Evolutionary conservation across 1,139 yeast species (phyloP), one percentile per base, ranked within the genome.

Genomic region (Suhomyces bokatorum): DNA sequence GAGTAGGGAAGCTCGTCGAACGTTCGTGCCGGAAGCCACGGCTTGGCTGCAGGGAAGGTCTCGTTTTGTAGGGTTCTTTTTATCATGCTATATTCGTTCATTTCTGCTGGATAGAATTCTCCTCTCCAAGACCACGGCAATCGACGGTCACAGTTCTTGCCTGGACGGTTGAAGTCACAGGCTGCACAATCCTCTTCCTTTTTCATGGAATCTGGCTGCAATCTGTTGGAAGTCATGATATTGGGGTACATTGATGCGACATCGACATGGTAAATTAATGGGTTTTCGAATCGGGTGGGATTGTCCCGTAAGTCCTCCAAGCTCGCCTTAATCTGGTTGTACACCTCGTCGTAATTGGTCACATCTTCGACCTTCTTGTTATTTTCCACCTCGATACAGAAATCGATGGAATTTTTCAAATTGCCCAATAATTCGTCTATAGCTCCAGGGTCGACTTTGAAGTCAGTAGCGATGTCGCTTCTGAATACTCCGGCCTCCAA

Each of bases 171-270:
- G 66, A 90, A 95, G 58, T 95, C 99, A 72, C 99, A 95, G 32
- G 96, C 82, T 0, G 99, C 99, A 69, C 99, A 95, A 57, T 90
- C 97, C 55, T 89, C 89, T 60, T 93, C 99, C 0, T 86, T 73
- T 56, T 93, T 91, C 90, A 95, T 93, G 1, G 99, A 91, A 65
- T 95, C 99, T 0, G 99, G 99, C 63, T 95, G 99, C 44, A 95
- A 73, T 60, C 99, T 81, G 66, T 95, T 95, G 0, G 99, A 87
- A 4, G 97, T 89, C 98, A 95, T 95, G 59, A 95, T 95, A 62
- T 95, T 93, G 4, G 99, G 99, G 60, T 95, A 95, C 99, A 95
- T 95, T 0, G 99, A 93, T 0, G 99, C 98, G 44, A 95, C 99
- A 71, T 95, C 99, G 34, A 95, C 97, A 63, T 95, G 99, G 59